Base-by-base conservation (phyloP, 495 filamentous ascomycete genomes). In the Penicillium waksmanii region DNA sequence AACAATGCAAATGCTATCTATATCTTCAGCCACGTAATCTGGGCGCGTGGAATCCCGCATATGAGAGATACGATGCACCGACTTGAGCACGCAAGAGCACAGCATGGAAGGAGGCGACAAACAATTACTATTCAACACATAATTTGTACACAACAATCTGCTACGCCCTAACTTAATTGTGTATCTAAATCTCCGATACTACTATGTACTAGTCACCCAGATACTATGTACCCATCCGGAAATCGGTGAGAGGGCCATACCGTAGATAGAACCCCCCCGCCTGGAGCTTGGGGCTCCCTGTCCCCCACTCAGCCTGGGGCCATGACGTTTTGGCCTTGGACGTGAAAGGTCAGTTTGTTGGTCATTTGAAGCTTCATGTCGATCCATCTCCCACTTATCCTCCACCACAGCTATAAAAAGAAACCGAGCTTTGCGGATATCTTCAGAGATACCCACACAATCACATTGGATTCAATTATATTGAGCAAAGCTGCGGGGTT, bases 51-150 rank as follows among this genome's bases (percentile, higher is more conserved):
- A 27, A 27, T 48, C 21, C 10, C 46, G 46, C 46, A 48, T 48
- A 48, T 48, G 46, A 48, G 46, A 48, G 46, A 27, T 48, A 48
- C 15, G 19, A 48, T 48, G 46, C 21, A 25, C 19, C 46, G n/a
- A 44, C 27, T 31, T n/a, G 36, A 4, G 1, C 36, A n/a, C 6
- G 27, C 27, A 9, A 31, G 27, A 31, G 27, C 1, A 9, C 27
- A 31, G 27, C 27, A 31, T 27, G 27, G 5, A 27, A 0, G 27
- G 6, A 27, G 27, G 27, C 27, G 27, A 27, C 6, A 27, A 27
- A 7, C 27, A 5, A 27, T 27, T 2, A 7, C 5, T 31, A 31
- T 31, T 31, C 27, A 31, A 31, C 27, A 31, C 27, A 31, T 31
- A 8, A 1, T 31, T 31, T 7, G 27, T 31, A 31, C 27, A 8